phyloP scores from a whole-genome alignment of 2,329 filamentous ascomycete species.

The Sporothrix mexicana region DNA sequence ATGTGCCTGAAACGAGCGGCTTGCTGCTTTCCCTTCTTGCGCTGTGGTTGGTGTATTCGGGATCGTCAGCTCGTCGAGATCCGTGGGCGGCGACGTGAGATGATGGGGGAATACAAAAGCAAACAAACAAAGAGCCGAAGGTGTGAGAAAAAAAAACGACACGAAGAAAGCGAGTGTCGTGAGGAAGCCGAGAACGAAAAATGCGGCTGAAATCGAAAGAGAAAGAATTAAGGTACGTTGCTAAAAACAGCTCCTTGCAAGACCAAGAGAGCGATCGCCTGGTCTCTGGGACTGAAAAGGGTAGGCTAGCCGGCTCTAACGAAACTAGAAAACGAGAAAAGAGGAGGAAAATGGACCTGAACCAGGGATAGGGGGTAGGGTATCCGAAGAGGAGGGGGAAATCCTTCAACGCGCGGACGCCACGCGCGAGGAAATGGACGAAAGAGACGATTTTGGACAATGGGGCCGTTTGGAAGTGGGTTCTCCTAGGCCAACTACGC shows the following conservation, averaged over 20 bases:
- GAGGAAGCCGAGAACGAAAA: neutral
- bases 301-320: constrained; percentile 16
- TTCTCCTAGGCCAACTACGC: constrained; percentile 4
- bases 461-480: neutral
- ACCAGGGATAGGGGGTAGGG: constrained; percentile 5
- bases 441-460: neutral
- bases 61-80: constrained; percentile 12
- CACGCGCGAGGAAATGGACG: neutral
- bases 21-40: constrained; percentile 4
- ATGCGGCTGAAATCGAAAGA: neutral
- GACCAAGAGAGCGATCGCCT: constrained; percentile 12
- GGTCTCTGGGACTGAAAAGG: constrained; percentile 9
- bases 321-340: neutral
- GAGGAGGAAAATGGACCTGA: constrained; percentile 6
- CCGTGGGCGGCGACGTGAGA: neutral
- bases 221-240: neutral
- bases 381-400: constrained; percentile 8
- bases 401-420: neutral
- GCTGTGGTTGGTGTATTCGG: neutral
- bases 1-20: constrained; percentile 27
- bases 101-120: neutral
- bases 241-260: constrained; percentile 25
- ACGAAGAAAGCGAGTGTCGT: neutral
- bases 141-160: constrained; percentile 10
- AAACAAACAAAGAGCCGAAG: constrained; percentile 23